Conservation (phyloP, 768 basidiomycete species). For the Zangia roseola region DNA sequence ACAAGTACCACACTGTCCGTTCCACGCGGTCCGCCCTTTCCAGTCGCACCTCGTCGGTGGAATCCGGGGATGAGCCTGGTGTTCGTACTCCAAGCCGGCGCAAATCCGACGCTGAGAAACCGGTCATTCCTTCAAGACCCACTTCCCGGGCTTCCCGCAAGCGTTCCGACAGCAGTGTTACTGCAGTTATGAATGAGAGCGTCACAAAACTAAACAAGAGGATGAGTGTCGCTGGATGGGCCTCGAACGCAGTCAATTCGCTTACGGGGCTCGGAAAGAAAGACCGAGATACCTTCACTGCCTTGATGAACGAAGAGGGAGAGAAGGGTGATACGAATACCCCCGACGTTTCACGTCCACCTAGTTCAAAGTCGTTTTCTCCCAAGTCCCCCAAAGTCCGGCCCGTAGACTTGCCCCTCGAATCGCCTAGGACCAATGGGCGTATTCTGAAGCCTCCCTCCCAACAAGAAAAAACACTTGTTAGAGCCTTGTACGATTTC, state of each 20-base stretch:
- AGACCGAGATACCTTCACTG: conserved; percentile 60
- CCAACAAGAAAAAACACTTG: conserved; percentile 49
- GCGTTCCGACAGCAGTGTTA: conserved; percentile 56
- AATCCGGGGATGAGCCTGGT: conserved; percentile 37
- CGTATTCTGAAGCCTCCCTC: conserved; percentile 54
- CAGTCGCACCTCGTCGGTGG: conserved; percentile 22
- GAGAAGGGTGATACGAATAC: conserved; percentile 22
- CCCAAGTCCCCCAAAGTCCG: conserved; percentile 30
- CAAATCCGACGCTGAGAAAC: conserved; percentile 42
- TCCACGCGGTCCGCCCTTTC: conserved; percentile 33
- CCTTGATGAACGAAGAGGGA: conserved; percentile 48
- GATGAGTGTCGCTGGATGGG: conserved; percentile 49
- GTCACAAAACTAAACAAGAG: conserved; percentile 39
- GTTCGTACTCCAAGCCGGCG: conserved; percentile 29
- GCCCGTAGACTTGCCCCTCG: conserved; percentile 19
- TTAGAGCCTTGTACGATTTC: conserved; percentile 77
- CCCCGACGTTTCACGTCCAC: conserved; percentile 33
- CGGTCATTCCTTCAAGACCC: conserved; percentile 53
- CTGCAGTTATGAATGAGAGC: conserved; percentile 36
- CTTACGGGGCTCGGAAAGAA: conserved; percentile 58
- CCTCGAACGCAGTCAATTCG: conserved; percentile 60
- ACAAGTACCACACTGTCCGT: conserved; percentile 33
- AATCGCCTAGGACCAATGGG: conserved; percentile 27
- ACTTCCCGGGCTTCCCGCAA: conserved; percentile 62
- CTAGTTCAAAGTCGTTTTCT: conserved; percentile 34